Base-by-base conservation (phyloP, 371 early-diverging fungal genomes). In the Furculomyces boomerangus region DNA sequence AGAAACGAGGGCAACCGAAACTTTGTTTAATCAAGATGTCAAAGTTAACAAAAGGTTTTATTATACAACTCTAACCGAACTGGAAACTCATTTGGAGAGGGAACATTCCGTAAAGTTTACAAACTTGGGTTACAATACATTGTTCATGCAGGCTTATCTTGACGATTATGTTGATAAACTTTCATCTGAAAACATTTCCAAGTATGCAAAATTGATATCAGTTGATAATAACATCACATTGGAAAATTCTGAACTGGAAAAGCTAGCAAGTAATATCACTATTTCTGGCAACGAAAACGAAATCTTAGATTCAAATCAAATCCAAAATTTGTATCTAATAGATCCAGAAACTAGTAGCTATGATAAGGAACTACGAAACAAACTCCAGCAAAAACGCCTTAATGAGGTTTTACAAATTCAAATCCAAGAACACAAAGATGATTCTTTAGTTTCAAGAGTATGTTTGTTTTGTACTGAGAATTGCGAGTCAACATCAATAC, bases 401-500 rank as follows among this genome's bases (percentile, higher is more conserved):
- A 79, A 80, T 27, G 83, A 85, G 57, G 78, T 90, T 27, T 67
- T 93, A 43, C 67, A 74, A 39, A 67, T 71, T 0, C 96, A 94
- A 62, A 86, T 83, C 40, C 61, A 68, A 41, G 92, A 93, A 64
- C 77, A 90, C 2, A 75, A 77, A 39, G 64, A 72, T 22, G 87
- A 83, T 25, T 75, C 83, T 2, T 78, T 70, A 26, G 55, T 65
- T 41, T 74, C 83, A 31, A 75, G 86, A 54, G 86, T 89, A 62
- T 95, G 96, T 67, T 72, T 93, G 25, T 95, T 95, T 68, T 95
- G 96, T 74, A 85, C 83, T 60, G 75, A 78, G 30, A 63, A 79
- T 10, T 76, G 78, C 51, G 80, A 78, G 1, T 78, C 76, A 60
- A 79, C 84, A 67, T 64, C 66, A 37, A 59, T 30, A 1, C 62